Conservation (phyloP, 2,329 filamentous ascomycete genomes). For the Magnaporthiopsis incrustans region DNA sequence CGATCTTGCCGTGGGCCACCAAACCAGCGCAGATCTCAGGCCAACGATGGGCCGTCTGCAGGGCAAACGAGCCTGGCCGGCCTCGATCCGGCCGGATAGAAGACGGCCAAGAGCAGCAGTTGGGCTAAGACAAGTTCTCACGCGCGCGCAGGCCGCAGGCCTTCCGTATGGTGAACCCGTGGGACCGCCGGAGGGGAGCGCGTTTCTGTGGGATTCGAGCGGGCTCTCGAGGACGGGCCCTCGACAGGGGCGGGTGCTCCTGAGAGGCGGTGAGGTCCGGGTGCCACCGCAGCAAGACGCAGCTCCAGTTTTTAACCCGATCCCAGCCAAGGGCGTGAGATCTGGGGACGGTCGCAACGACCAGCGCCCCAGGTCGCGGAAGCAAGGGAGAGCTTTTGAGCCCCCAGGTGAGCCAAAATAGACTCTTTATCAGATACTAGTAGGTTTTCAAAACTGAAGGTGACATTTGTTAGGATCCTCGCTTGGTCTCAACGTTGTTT, state of each 20-base stretch:
- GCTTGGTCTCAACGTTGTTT: background rate
- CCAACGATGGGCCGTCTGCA: background rate
- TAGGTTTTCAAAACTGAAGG: background rate
- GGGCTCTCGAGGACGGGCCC: background rate
- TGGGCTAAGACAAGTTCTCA: background rate
- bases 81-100: background rate
- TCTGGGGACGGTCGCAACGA: background rate
- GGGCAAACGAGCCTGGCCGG: background rate
- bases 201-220: background rate
- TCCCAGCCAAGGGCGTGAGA: background rate
- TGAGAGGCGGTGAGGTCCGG: background rate
- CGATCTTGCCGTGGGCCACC: background rate
- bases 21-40: background rate
- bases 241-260: background rate
- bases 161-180: background rate
- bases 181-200: background rate
- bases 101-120: background rate
- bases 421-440: background rate
- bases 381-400: background rate
- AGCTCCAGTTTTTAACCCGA: background rate
- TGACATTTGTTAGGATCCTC: background rate
- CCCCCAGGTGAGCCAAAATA: background rate
- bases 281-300: background rate
- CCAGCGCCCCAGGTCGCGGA: background rate
- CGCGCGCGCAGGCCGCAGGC: background rate